phyloP scores from a whole-genome alignment of 108 stramenopile species.

The Cyclotella sp. region DNA sequence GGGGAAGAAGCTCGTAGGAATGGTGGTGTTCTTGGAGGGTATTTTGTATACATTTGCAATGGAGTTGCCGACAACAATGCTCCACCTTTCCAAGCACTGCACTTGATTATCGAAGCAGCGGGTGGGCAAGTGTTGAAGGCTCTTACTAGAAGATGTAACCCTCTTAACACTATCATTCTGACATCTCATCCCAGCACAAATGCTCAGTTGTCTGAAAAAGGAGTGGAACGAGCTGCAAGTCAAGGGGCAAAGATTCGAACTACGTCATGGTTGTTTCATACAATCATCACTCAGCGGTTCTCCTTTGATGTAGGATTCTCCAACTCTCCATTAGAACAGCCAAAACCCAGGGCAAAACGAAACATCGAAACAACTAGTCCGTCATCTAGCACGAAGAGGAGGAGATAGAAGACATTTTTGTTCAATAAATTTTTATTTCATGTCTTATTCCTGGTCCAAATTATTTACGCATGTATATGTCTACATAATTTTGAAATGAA shows the following conservation, averaged over 20 bases:
- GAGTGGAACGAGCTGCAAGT: slow-evolving; percentile 18
- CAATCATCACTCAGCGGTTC: slow-evolving; percentile 41
- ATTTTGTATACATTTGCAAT: slow-evolving; percentile 51
- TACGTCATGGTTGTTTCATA: slow-evolving; percentile 43
- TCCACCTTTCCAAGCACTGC: slow-evolving; percentile 54
- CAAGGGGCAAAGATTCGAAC: slow-evolving; percentile 35
- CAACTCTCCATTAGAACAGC: neutral
- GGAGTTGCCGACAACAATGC: slow-evolving; percentile 69
- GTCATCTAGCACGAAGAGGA: neutral
- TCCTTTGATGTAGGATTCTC: neutral
- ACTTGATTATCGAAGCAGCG: slow-evolving; percentile 58
- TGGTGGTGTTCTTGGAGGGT: slow-evolving; percentile 52
- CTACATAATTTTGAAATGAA: too few relatives aligned
- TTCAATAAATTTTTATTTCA: too few relatives aligned
- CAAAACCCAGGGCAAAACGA: neutral
- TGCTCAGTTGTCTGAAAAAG: slow-evolving; percentile 33
- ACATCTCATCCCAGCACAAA: slow-evolving; percentile 44
- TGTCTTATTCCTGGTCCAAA: too few relatives aligned
- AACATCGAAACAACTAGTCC: neutral
- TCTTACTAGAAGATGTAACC: slow-evolving; percentile 16
- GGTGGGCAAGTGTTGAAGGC: slow-evolving; percentile 55
- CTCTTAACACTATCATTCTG: slow-evolving; percentile 44
- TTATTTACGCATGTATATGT: too few relatives aligned
- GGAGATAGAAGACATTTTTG: too few relatives aligned
- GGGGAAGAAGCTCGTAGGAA: slow-evolving; percentile 41